Evolutionary conservation across 139 green algal species (phyloP).

Genomic region (Coelastrella sp.): DNA sequence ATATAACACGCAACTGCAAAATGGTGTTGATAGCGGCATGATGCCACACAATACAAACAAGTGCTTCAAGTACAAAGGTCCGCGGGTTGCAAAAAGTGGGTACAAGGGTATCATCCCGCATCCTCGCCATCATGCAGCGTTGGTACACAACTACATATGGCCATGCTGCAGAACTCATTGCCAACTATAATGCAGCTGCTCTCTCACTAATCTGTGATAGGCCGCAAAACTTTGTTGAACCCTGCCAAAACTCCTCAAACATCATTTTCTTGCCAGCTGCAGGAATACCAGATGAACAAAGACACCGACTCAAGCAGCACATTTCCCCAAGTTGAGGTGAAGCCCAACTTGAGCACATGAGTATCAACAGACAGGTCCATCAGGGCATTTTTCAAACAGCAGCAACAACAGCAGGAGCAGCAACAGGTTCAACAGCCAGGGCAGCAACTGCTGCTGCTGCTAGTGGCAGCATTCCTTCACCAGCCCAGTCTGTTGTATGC

Average conservation of each 20-base stretch:
- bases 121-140: background rate
- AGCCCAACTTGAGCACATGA: background rate
- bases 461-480: background rate
- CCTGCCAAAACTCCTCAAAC: too few relatives aligned
- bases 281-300: background rate
- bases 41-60: background rate
- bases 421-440: background rate
- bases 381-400: background rate
- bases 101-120: background rate
- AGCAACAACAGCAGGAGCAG: background rate
- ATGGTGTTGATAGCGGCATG: background rate
- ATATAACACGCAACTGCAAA: background rate
- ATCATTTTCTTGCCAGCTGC: background rate
- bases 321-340: background rate
- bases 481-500: constrained; percentile 20
- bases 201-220: background rate
- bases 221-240: background rate
- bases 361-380: background rate
- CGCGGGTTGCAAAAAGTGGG: background rate
- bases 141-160: background rate
- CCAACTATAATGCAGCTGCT: background rate
- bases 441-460: background rate
- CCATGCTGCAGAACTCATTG: background rate
- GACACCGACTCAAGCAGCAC: background rate
- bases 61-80: background rate